Percentiles rank a stretch among this genome's conserved stretches.
Evolutionary conservation across 208 protist species (phyloP).

Genomic region (Leishmania guyanensis): DNA sequence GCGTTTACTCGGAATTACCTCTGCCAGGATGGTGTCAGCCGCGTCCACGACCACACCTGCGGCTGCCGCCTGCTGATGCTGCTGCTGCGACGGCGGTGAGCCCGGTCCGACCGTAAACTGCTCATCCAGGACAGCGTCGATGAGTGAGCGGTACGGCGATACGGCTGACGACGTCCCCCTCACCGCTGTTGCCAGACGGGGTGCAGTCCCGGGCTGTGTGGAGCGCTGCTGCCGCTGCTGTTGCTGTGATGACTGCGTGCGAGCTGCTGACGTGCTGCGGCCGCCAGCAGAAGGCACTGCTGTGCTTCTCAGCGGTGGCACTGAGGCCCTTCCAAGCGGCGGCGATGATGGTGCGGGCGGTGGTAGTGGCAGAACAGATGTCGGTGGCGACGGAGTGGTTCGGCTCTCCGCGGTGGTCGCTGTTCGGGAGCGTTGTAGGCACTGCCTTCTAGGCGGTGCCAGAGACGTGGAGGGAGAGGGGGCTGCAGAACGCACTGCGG

Average conservation of each 20-base stretch:
- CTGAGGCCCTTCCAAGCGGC: not conserved
- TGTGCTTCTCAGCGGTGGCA: not conserved
- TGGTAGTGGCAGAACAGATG: not conserved
- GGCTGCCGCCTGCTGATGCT: not conserved
- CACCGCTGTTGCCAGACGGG: not conserved
- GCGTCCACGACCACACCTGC: not conserved
- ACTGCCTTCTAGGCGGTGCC: not conserved
- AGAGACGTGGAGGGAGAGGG: not conserved
- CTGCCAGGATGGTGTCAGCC: not conserved
- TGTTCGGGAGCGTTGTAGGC: not conserved
- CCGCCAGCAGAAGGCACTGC: not conserved
- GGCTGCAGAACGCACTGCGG: not conserved
- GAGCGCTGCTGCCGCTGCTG: not conserved
- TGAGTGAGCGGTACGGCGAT: constrained; percentile 6
- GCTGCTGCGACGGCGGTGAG: not conserved
- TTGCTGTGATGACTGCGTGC: not conserved
- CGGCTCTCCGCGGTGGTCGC: not conserved
- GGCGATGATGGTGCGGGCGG: not conserved
- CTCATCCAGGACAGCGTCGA: constrained; percentile 14
- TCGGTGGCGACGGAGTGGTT: not conserved
- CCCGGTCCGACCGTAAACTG: not conserved
- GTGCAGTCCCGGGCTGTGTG: not conserved
- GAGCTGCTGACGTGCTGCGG: not conserved
- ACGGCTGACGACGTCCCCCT: not conserved
- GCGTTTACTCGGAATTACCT: not conserved